These are phyloP conservation scores for Globisporangium mamillatum DNA, from an alignment of 352 stramenopile species.

Conservation along the genomic window DNA sequence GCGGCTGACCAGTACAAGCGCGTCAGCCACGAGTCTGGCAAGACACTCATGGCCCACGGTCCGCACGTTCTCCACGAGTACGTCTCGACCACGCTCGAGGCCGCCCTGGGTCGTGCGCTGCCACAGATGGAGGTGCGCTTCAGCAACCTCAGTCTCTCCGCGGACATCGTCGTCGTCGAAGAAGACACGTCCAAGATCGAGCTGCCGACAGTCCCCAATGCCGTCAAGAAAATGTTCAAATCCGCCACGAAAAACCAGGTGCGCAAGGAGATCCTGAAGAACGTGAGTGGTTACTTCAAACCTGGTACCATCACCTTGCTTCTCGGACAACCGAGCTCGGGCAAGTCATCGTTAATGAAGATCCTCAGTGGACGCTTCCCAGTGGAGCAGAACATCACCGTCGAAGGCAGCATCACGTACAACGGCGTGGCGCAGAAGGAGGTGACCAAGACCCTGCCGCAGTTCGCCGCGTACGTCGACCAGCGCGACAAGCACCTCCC, in stretches of 20 bases:
- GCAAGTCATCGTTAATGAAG: neutral
- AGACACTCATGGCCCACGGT: too few species aligned
- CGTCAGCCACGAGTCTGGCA: neutral
- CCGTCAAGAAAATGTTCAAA: neutral
- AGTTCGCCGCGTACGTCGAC: constrained; percentile 25
- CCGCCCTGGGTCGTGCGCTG: too few species aligned
- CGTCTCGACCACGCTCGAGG: too few species aligned
- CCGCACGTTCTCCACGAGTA: too few species aligned
- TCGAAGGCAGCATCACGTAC: neutral
- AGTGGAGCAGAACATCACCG: neutral
- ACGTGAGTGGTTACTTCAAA: neutral
- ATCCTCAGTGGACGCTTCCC: neutral
- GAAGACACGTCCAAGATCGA: too few species aligned
- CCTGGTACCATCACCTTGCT: neutral
- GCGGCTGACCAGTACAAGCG: neutral
- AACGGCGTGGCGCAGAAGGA: neutral
- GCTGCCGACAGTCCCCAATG: neutral
- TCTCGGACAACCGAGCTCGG: neutral
- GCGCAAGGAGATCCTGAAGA: neutral
- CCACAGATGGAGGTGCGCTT: too few species aligned
- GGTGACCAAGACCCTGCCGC: constrained; percentile 6
- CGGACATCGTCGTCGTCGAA: too few species aligned
- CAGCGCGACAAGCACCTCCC: constrained; percentile 87
- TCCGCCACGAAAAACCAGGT: neutral
- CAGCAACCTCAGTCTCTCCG: too few species aligned